These are phyloP conservation scores for Zygnema cylindricum DNA, from an alignment of 139 green algal species.

Conservation along the genomic window DNA sequence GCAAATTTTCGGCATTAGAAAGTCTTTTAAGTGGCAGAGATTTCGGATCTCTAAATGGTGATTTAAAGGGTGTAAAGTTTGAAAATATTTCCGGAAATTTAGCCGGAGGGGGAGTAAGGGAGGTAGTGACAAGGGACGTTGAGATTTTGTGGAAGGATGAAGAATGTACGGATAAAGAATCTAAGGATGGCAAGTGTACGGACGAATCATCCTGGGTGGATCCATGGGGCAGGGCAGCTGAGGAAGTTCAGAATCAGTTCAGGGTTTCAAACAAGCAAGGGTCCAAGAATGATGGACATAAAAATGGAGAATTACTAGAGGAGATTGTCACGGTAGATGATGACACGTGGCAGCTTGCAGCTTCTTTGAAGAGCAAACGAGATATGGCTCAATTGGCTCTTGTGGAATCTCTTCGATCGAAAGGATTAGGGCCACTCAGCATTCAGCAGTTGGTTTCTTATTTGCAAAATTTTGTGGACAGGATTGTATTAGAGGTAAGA, in stretches of 20 bases:
- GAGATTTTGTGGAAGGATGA: too few relatives aligned
- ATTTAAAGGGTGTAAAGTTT: too few relatives aligned
- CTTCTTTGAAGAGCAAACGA: not conserved
- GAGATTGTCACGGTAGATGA: not conserved
- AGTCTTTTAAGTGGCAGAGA: too few relatives aligned
- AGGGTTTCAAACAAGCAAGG: not conserved
- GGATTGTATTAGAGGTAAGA: not conserved
- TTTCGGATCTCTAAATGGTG: too few relatives aligned
- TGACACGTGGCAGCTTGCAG: not conserved
- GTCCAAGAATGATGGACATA: not conserved
- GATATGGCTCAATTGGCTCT: not conserved
- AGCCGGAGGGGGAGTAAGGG: too few relatives aligned
- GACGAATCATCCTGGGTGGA: too few relatives aligned
- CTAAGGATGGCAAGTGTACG: too few relatives aligned
- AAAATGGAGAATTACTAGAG: not conserved
- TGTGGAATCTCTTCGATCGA: not conserved
- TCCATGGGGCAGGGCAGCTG: not conserved
- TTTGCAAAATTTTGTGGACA: not conserved
- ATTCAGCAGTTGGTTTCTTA: not conserved
- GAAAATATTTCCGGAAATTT: too few relatives aligned
- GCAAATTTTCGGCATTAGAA: too few relatives aligned
- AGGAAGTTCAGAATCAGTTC: not conserved
- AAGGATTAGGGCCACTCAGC: not conserved
- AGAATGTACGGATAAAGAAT: too few relatives aligned
- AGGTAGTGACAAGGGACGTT: too few relatives aligned